Base-by-base conservation (phyloP, 768 basidiomycete genomes). In the Pholiota molesta region DNA sequence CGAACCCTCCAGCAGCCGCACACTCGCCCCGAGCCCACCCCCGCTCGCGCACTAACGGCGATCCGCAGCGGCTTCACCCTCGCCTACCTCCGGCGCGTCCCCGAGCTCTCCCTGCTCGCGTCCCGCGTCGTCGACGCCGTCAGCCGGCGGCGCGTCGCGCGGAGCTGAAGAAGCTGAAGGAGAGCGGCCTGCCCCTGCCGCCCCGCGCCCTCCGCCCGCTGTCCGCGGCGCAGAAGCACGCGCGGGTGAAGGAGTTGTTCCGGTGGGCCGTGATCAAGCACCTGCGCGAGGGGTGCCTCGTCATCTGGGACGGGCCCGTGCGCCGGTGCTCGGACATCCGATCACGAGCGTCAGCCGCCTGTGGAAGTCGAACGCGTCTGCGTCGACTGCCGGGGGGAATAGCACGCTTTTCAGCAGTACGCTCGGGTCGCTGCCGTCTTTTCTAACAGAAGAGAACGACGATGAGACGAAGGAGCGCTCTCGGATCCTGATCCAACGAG, bases 21-120 rank as follows among this genome's bases (percentile, higher is more conserved):
- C 49, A 23, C 23, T 17, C 31, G 17, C 39, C 14, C 31, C 14
- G n/a, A 33, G 29, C 52, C 39, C 10, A 40, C 54, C 6, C 14
- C 44, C 23, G 47, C 55, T 1, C 35, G 57, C 26, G 9, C 28
- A 16, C n/a, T 40, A 44, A 26, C 42, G 29, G 21, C 49, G 14
- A 7, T 60, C 17, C 49, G 53, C 39, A 71, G 73, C 37, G 89
- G 90, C 1, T 91, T 89, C 70, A 88, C 90, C 0, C 73, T 92
- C 7, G 91, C 91, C 0, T 87, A 92, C 67, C 80, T 94, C 2
- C 85, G 90, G 7, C 88, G 91, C 51, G 88, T 93, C 0, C 90
- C 91, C 9, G 91, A 91, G 65, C 78, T 94, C 3, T 77, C 83
- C 0, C 77, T 84, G 13, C 78, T 94, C 59, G 90, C 91, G 5